Evolutionary conservation across 768 basidiomycete genomes (phyloP), one percentile per base, ranked within the genome.

Genomic region (Hortiboletus flavorubellus): DNA sequence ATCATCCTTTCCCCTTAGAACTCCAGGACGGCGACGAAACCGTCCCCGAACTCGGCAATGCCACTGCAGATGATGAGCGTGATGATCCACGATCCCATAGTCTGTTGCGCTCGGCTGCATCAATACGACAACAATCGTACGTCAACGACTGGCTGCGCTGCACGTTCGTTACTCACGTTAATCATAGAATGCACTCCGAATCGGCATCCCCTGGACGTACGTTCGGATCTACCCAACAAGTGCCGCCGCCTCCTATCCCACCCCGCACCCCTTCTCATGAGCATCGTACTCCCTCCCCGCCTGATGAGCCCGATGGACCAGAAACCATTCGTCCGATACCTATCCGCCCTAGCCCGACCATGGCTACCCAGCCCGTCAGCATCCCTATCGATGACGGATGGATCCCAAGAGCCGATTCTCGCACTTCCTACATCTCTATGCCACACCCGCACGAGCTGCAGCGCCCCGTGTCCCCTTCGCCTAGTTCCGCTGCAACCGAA

Each of bases 331-430:
- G 40, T 9, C 71, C 71, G 15, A 63, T 68, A 34, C 68, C 62
- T 8, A 62, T 70, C 46, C 72, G 64, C 40, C 56, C 55, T 35
- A 59, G 53, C 45, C 59, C 69, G 1, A 47, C 44, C 30, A 34
- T 60, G 16, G 18, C 51, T 7, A n/a, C 35, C 6, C 62, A 43
- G 2, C 58, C 49, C 15, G 48, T 58, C 18, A 52, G 29, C 15
- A 12, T 35, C 34, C 62, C 60, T 37, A 56, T 55, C 2, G 71
- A 71, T 23, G 61, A 72, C 21, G 61, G 54, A 34, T 73, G 65
- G 64, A 72, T 73, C 34, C 71, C 69, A 16, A 59, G 44, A 18
- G 55, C 60, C 6, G 69, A 70, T 53, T 61, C 71, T 43, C 67
- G 59, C 21, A 59, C 68, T 2, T 60, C 64, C 5, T 58, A 59